Percentiles rank a stretch among this genome's conserved stretches.
These are phyloP conservation scores for Taxillus chinensis DNA, from an alignment of 164 flowering plant species.

Conservation along the genomic window DNA sequence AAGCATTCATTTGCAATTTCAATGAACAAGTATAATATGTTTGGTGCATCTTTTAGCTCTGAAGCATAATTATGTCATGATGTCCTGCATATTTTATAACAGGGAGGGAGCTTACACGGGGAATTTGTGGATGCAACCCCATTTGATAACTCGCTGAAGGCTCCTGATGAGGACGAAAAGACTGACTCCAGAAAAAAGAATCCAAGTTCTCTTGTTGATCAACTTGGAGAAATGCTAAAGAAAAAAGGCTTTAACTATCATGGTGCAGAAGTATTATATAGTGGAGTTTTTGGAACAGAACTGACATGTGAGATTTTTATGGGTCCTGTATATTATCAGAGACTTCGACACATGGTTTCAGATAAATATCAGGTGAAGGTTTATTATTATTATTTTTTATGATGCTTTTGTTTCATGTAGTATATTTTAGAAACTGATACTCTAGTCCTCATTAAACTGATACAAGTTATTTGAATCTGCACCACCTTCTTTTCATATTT, in stretches of 20 bases:
- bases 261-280: slow-evolving; percentile 76
- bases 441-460: no score
- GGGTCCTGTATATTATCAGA: slow-evolving; percentile 96
- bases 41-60: neutral
- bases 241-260: slow-evolving; percentile 70
- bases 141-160: slow-evolving; percentile 43
- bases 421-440: no score
- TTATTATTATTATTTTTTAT: neutral
- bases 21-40: no score
- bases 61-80: neutral
- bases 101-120: slow-evolving; percentile 85
- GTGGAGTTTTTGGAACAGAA: slow-evolving; percentile 86
- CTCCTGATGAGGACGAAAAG: slow-evolving; percentile 18
- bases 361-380: slow-evolving; percentile 78
- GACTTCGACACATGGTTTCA: slow-evolving; percentile 95
- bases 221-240: slow-evolving; percentile 56
- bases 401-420: no score
- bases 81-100: slow-evolving; percentile 6
- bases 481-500: no score
- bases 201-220: slow-evolving; percentile 64
- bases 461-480: no score
- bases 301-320: slow-evolving; percentile 83
- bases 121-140: slow-evolving; percentile 90
- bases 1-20: no score
- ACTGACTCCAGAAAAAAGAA: slow-evolving; percentile 13